These are phyloP conservation scores for Rossbeevera mucosa DNA, from an alignment of 768 basidiomycete genomes.

Conservation along the genomic window DNA sequence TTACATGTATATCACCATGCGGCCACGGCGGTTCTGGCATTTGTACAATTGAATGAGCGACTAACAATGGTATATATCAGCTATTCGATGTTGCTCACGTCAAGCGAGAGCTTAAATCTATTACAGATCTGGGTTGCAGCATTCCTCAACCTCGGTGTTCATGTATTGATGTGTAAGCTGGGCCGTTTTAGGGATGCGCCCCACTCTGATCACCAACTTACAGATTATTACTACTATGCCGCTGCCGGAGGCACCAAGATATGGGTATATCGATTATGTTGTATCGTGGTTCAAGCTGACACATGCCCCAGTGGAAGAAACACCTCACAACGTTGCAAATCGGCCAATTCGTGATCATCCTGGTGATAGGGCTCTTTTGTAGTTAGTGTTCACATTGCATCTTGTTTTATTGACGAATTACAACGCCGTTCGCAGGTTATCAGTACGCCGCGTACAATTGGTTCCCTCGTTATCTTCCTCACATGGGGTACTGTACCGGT, in stretches of 20 bases:
- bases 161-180: slow-evolving; percentile 89
- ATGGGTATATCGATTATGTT: slow-evolving; percentile 8
- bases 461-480: slow-evolving; percentile 13
- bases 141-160: slow-evolving; percentile 80
- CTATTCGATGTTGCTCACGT: not conserved
- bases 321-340: slow-evolving; percentile 24
- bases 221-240: slow-evolving; percentile 98
- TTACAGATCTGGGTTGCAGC: slow-evolving; percentile 88
- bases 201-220: not conserved
- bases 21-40: slow-evolving; percentile 89
- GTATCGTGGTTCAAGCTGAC: not conserved
- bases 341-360: slow-evolving; percentile 19
- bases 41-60: slow-evolving; percentile 83
- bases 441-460: slow-evolving; percentile 17
- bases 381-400: slow-evolving; percentile 2
- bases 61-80: slow-evolving; percentile 70
- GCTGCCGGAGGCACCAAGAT: slow-evolving; percentile 58
- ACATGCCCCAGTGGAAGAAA: slow-evolving; percentile 20
- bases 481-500: slow-evolving; percentile 14
- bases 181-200: not conserved
- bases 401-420: not conserved
- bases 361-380: slow-evolving; percentile 2
- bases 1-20: slow-evolving; percentile 98
- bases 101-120: not conserved
- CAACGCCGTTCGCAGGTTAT: slow-evolving; percentile 3